A percentile compares a stretch with the other conserved stretches of the same genome.
These are phyloP conservation scores for Arabidopsis hybrid DNA, from an alignment of 441 rosid species.

Conservation along the genomic window DNA sequence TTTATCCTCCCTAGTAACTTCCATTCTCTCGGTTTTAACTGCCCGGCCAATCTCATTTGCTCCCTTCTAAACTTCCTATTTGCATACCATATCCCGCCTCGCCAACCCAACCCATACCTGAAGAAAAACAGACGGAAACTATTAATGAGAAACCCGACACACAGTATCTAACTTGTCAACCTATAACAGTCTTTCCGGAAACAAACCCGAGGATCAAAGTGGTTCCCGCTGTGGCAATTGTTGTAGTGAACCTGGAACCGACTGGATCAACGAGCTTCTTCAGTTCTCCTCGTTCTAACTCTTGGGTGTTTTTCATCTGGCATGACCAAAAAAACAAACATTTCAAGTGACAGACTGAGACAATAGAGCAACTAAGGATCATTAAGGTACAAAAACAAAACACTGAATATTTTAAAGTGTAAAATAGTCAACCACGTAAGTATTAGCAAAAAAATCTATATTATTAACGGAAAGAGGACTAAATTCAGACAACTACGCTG, in stretches of 20 bases:
- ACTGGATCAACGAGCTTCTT: slow-evolving; percentile 81
- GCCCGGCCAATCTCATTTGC: slow-evolving; percentile 82
- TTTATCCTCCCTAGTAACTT: slow-evolving; percentile 66
- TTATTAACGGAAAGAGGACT: background rate
- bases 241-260: slow-evolving; percentile 55
- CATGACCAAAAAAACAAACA: background rate
- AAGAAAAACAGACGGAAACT: slow-evolving; percentile 23
- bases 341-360: slow-evolving; percentile 14
- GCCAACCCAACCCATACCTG: slow-evolving; percentile 95
- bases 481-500: background rate
- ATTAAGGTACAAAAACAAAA: background rate
- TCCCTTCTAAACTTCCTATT: slow-evolving; percentile 79
- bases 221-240: slow-evolving; percentile 78
- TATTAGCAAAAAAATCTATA: background rate
- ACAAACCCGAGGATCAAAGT: slow-evolving; percentile 81
- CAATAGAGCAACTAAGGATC: background rate
- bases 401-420: background rate
- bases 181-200: slow-evolving; percentile 21
- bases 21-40: slow-evolving; percentile 73
- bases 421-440: background rate
- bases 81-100: slow-evolving; percentile 93
- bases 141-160: background rate
- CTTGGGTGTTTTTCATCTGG: slow-evolving; percentile 66
- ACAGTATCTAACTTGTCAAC: slow-evolving; percentile 10
- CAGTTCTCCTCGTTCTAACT: slow-evolving; percentile 68